Evolutionary conservation across 2,329 filamentous ascomycete genomes (phyloP), one percentile per base, ranked within the genome.

Genomic region (Arthrinium phaeospermum): DNA sequence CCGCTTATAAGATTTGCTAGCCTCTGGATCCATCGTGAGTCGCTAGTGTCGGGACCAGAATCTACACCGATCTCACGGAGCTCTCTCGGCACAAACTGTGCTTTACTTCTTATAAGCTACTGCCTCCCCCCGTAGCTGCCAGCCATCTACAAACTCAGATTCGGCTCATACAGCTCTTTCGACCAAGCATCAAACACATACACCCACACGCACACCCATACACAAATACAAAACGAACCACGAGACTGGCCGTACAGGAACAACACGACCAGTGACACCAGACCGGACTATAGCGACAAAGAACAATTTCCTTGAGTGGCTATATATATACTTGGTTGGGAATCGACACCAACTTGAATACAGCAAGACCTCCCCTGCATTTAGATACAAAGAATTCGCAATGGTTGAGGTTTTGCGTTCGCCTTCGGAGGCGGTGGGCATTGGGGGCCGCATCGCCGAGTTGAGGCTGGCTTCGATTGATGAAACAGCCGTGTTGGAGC

Each of bases 351-450:
- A 24, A 41, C 34, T 64, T 41, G 57, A 41, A 64, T 24, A n/a
- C 34, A n/a, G 19, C 34, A 41, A 64, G 10, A 41, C 19, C 30
- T 64, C 34, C 19, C 34, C 34, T 64, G 57, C 34, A 22, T 41
- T 13, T 10, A 41, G 57, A n/a, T 2, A 24, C 10, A 34, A n/a
- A 64, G 8, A n/a, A 46, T n/a, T 34, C 73, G 73, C 68, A 69
- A 81, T 81, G 80, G 79, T 79, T 72, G 79, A 81, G 73, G 75
- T 80, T 22, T 74, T 80, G 70, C 74, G 77, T 47, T 73, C 73
- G 68, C 76, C 79, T 22, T 76, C 79, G 14, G 78, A 79, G 51
- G 75, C 78, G 72, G 74, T 76, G 74, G 78, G 79, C 19, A 70
- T 80, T 68, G 75, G 78, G 19, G 76, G 71, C 72, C 76, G 77